These are phyloP conservation scores for Citrus hindsii DNA, from an alignment of 345 rosid species.

Conservation along the genomic window DNA sequence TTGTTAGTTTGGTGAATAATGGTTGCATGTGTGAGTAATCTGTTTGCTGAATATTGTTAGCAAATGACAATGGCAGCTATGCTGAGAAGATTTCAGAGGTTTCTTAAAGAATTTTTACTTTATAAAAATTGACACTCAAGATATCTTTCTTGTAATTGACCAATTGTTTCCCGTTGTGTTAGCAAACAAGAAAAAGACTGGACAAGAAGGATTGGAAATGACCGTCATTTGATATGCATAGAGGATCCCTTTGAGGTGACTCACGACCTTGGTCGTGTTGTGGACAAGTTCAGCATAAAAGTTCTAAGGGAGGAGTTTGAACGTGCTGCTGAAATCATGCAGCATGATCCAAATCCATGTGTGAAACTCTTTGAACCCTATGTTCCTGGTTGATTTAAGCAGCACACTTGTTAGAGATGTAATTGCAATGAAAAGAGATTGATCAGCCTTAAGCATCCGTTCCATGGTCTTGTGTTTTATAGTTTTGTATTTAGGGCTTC, in stretches of 20 bases:
- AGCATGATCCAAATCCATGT: slow-evolving; percentile 66
- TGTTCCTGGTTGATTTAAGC: slow-evolving; percentile 22
- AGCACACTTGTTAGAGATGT: neutral
- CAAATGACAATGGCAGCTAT: neutral
- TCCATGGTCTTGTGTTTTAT: neutral
- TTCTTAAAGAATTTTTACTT: neutral
- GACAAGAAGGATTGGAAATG: slow-evolving; percentile 95
- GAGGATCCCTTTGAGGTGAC: slow-evolving; percentile 88
- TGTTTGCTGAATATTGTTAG: neutral
- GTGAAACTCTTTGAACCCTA: slow-evolving; percentile 70
- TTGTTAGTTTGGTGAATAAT: neutral
- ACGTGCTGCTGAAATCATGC: slow-evolving; percentile 88
- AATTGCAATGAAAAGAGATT: neutral
- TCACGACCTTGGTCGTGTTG: slow-evolving; percentile 94
- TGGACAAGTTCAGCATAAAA: slow-evolving; percentile 81
- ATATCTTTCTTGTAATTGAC: neutral
- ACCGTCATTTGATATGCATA: slow-evolving; percentile 97
- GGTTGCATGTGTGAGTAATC: neutral
- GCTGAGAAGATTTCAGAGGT: neutral
- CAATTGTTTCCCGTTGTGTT: neutral
- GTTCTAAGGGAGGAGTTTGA: slow-evolving; percentile 96
- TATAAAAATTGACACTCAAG: neutral
- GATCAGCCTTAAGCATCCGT: slow-evolving; percentile 2
- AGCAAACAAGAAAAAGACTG: slow-evolving; percentile 92
- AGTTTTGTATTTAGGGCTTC: slow-evolving; percentile 3